Evolutionary conservation across 2,329 filamentous ascomycete species (phyloP).

Genomic region (Colletotrichum spaethianum): DNA sequence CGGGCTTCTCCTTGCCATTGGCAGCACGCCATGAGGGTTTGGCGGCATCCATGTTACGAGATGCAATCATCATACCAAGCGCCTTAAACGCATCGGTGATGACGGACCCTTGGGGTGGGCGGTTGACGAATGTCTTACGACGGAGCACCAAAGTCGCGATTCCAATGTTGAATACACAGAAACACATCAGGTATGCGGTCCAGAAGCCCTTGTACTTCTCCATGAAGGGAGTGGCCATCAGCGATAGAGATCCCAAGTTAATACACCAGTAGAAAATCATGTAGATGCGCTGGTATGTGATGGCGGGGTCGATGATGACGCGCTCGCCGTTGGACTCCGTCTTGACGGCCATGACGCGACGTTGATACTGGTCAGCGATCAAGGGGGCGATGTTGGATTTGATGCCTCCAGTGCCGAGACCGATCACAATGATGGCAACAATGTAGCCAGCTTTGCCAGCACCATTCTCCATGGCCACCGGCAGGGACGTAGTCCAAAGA

Average conservation of each 20-base stretch:
- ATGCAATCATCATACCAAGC: conserved; percentile 55
- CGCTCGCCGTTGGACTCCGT: conserved; percentile 65
- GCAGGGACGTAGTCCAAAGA: conserved; percentile 65
- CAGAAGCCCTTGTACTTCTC: conserved; percentile 79
- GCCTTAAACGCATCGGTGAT: conserved; percentile 75
- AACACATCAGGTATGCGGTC: conserved; percentile 70
- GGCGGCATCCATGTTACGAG: conserved; percentile 68
- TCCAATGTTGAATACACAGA: conserved; percentile 71
- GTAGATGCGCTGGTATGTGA: conserved; percentile 79
- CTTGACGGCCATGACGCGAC: conserved; percentile 64
- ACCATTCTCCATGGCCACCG: conserved; percentile 52
- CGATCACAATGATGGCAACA: conserved; percentile 72
- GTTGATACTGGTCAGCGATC: conserved; percentile 77
- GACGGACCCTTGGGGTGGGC: conserved; percentile 72
- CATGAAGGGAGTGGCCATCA: conserved; percentile 77
- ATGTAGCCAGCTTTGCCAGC: conserved; percentile 66
- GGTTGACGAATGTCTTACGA: conserved; percentile 64
- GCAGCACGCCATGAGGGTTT: conserved; percentile 76
- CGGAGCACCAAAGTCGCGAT: conserved; percentile 53
- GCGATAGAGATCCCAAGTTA: conserved; percentile 75
- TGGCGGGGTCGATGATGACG: conserved; percentile 76
- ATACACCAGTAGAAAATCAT: conserved; percentile 76
- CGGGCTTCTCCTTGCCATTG: conserved; percentile 56
- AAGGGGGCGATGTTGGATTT: conserved; percentile 74
- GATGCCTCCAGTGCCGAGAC: conserved; percentile 77